Evolutionary conservation across 106 monocot species (phyloP).

Genomic region (Amphibolis antarctica): DNA sequence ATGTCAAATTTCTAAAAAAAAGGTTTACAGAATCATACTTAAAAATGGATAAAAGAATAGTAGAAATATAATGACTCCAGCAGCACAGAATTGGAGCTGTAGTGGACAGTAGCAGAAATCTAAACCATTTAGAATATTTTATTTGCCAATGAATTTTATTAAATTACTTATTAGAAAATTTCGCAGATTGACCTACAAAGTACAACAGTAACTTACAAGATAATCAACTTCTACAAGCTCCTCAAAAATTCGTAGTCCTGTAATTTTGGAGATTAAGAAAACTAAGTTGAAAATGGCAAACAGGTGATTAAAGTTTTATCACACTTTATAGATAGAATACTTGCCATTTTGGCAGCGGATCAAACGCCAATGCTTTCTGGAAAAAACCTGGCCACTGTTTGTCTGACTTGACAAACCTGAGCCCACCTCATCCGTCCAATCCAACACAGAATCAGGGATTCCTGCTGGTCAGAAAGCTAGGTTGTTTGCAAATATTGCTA

Average conservation of each 20-base stretch:
- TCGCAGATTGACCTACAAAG: background rate
- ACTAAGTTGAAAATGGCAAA: background rate
- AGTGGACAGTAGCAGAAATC: too few relatives aligned
- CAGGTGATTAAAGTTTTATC: background rate
- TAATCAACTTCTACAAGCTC: conserved; percentile 88
- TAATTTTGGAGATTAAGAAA: conserved; percentile 8
- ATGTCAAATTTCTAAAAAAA: too few relatives aligned
- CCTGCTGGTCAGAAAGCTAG: conserved; percentile 30
- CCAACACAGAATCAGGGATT: conserved; percentile 78
- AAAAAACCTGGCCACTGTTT: conserved; percentile 48
- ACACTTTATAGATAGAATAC: conserved; percentile 8
- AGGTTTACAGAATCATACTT: too few relatives aligned
- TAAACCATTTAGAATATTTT: too few relatives aligned
- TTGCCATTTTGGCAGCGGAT: conserved; percentile 96
- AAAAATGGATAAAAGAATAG: too few relatives aligned
- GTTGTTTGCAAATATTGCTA: background rate
- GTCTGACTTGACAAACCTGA: conserved; percentile 37
- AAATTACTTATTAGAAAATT: background rate
- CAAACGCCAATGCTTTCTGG: conserved; percentile 88
- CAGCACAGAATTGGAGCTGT: too few relatives aligned
- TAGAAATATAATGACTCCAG: too few relatives aligned
- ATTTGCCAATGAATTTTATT: too few relatives aligned
- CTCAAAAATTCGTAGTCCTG: conserved; percentile 97
- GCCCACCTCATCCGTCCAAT: conserved; percentile 75
- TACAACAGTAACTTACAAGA: conserved; percentile 51